Evolutionary conservation across 2,329 filamentous ascomycete species (phyloP), one percentile per base, ranked within the genome.

Genomic region (Volutella citrinella): DNA sequence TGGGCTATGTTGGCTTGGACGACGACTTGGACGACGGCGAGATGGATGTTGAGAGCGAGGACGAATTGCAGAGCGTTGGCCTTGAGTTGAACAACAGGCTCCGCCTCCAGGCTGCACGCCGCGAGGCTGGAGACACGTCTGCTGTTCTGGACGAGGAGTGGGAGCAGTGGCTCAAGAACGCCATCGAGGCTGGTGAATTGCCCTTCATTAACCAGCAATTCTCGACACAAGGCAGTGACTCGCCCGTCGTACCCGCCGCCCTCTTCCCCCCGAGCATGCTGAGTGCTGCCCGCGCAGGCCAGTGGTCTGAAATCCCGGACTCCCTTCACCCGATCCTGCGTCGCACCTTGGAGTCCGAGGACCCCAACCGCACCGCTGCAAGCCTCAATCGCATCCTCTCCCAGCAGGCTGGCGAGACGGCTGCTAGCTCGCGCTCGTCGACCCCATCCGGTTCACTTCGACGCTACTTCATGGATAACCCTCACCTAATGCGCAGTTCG

Each of bases 141-240:
- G 69, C 74, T 28, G 70, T 77, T 17, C 69, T 86, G 46, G 82
- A 86, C 52, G 80, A 83, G 43, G 80, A 82, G 49, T 86, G 80
- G 80, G 82, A 87, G 57, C 80, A 84, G 56, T 87, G 81, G 76
- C 65, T 86, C 40, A 86, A 86, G 60, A 79, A 81, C 49, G 80
- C 76, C 26, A 74, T 82, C 30, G 82, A 86, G 51, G 69, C 74
- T 6, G 81, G 80, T 39, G 66, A 74, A 35, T 60, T 80, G 22
- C 64, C 70, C 13, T 65, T 68, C 30, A 53, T 74, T 17, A 62
- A 66, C 5, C 65, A 69, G 27, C 64, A 59, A 57, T 48, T 54
- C 57, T 53, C 61, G 48, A 55, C 47, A 42, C 49, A 42, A 15
- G 47, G 42, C 25, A 57, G 43, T 36, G 51, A 40, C 36, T 44